phyloP scores from a whole-genome alignment of 176 grass and related monocot genomes.

The Microstegium vimineum region DNA sequence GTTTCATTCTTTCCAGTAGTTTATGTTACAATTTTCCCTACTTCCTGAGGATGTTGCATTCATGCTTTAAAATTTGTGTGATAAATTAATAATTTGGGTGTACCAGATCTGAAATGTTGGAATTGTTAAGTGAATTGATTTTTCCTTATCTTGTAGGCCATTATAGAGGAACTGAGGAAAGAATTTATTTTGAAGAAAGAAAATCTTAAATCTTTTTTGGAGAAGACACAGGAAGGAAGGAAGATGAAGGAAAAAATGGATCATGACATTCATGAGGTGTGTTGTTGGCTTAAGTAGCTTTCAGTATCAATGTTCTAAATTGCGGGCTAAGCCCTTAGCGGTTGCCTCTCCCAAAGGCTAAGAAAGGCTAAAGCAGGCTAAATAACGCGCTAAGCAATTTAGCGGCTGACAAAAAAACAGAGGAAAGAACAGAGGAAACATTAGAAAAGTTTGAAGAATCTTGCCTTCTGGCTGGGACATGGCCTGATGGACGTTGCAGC shows the following conservation, averaged over 20 bases:
- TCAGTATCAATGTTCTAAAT: too few relatives aligned
- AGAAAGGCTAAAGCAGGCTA: too few relatives aligned
- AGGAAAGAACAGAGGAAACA: too few relatives aligned
- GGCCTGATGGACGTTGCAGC: too few relatives aligned
- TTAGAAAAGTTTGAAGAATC: too few relatives aligned
- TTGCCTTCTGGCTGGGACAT: too few relatives aligned
- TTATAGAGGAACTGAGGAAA: constrained; percentile 60
- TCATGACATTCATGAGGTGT: constrained; percentile 55
- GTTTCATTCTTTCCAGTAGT: not conserved
- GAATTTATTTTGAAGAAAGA: constrained; percentile 51
- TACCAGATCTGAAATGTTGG: not conserved
- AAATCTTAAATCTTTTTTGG: constrained; percentile 34
- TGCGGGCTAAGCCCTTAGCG: too few relatives aligned
- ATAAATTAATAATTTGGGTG: not conserved
- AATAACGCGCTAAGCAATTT: too few relatives aligned
- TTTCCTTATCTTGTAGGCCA: constrained; percentile 41
- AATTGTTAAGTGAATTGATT: not conserved
- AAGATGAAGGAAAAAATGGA: constrained; percentile 47
- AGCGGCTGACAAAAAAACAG: too few relatives aligned
- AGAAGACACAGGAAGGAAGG: constrained; percentile 65
- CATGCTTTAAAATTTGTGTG: constrained; percentile 9
- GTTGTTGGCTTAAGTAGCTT: constrained; percentile 12
- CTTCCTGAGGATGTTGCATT: not conserved
- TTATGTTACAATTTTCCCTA: not conserved
- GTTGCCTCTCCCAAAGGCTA: too few relatives aligned